Conservation (phyloP, 2,329 filamentous ascomycete genomes). For the Xylariaceae sp. region DNA sequence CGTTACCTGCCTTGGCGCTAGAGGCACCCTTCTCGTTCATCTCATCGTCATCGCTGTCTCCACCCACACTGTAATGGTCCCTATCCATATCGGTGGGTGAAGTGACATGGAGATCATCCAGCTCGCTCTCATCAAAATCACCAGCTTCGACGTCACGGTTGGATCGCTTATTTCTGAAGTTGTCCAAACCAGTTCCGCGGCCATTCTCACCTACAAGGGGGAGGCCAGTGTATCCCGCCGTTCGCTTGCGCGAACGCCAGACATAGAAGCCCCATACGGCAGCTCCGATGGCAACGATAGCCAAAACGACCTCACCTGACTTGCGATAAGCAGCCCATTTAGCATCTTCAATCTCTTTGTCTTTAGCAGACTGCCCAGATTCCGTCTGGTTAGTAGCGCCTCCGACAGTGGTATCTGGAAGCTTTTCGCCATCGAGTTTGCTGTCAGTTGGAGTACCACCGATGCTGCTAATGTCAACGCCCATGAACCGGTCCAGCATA, state of each 20-base stretch:
- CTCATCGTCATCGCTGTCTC: conserved; percentile 47
- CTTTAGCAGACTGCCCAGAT: conserved; percentile 62
- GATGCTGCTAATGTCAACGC: conserved; percentile 84
- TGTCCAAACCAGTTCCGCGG: conserved; percentile 36
- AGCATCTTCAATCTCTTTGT: conserved; percentile 72
- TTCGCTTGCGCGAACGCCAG: conserved; percentile 57
- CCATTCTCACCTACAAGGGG: conserved; percentile 32
- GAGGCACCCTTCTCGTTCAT: background rate
- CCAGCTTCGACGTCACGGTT: conserved; percentile 55
- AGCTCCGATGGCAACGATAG: conserved; percentile 73
- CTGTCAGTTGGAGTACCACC: conserved; percentile 77
- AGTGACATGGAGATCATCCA: conserved; percentile 55
- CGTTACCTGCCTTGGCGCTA: background rate
- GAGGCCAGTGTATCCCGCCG: conserved; percentile 51
- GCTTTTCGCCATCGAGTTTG: conserved; percentile 79
- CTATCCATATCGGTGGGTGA: conserved; percentile 38
- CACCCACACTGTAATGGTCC: conserved; percentile 53
- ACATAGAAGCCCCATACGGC: conserved; percentile 69
- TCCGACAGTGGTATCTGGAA: conserved; percentile 72
- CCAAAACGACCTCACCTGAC: conserved; percentile 79
- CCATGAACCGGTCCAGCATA: conserved; percentile 97
- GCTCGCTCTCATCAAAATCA: conserved; percentile 62
- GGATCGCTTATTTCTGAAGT: conserved; percentile 41
- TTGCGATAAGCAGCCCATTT: conserved; percentile 87
- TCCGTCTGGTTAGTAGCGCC: conserved; percentile 58